phyloP scores from a whole-genome alignment of 371 early-diverging fungal genomes.

The Mucor ambiguus region DNA sequence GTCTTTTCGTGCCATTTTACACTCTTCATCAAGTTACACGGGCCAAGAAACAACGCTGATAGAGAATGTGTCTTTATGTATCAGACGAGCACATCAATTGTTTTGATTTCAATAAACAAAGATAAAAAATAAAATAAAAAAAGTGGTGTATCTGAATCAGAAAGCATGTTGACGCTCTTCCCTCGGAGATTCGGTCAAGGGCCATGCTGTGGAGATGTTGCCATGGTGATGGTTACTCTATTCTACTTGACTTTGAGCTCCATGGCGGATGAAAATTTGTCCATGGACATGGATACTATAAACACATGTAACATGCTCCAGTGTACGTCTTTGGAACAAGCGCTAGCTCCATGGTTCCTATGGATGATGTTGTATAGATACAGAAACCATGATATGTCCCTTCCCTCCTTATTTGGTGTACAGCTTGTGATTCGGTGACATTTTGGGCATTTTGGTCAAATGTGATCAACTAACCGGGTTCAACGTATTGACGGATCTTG shows the following conservation, averaged over 20 bases:
- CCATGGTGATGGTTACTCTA: neutral
- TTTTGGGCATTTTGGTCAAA: neutral
- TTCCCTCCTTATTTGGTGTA: neutral
- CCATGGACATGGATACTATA: neutral
- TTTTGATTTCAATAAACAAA: neutral
- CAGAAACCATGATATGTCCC: neutral
- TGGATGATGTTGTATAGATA: neutral
- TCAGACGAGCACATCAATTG: neutral
- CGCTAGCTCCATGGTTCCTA: neutral
- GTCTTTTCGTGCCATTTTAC: neutral
- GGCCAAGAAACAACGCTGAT: neutral
- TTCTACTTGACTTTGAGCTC: neutral
- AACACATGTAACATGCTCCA: neutral
- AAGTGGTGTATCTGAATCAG: neutral
- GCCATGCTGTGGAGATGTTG: neutral
- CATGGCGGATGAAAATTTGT: neutral
- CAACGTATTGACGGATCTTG: neutral
- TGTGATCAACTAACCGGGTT: slow-evolving; percentile 1
- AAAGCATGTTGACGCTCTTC: neutral
- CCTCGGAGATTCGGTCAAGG: neutral
- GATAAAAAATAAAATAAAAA: too few relatives aligned
- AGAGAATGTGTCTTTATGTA: neutral
- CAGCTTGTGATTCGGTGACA: slow-evolving; percentile 1
- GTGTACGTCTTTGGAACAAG: neutral
- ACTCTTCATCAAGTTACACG: neutral